A percentile compares a stretch with the other conserved stretches of the same genome.
Evolutionary conservation across 2,329 filamentous ascomycete species (phyloP).

Genomic region (Colletotrichum sp.): DNA sequence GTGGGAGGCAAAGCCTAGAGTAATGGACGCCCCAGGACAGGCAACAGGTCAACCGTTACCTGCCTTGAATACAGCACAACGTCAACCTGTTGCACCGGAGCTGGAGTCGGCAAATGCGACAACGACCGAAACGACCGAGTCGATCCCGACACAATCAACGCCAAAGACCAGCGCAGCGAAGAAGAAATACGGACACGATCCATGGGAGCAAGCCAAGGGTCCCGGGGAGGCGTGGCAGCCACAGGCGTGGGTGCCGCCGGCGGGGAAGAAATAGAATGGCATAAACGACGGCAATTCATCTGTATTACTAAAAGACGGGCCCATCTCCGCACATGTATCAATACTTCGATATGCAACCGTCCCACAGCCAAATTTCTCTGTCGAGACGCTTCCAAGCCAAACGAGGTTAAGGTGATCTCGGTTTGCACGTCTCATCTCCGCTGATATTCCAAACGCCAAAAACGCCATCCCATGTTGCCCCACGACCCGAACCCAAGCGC

Average conservation of each 20-base stretch:
- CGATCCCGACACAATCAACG: not conserved
- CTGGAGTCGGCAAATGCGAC: slow-evolving; percentile 4
- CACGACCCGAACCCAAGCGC: not conserved
- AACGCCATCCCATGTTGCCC: not conserved
- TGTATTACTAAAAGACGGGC: slow-evolving; percentile 11
- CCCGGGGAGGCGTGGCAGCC: slow-evolving; percentile 74
- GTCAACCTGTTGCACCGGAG: slow-evolving; percentile 14
- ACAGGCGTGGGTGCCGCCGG: slow-evolving; percentile 61
- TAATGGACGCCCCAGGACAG: slow-evolving; percentile 44
- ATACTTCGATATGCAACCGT: not conserved
- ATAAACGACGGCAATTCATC: not conserved
- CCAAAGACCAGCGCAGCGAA: not conserved
- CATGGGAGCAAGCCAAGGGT: slow-evolving; percentile 61
- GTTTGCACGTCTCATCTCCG: not conserved
- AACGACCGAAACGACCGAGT: not conserved
- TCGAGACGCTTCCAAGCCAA: not conserved
- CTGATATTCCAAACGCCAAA: not conserved
- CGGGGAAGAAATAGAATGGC: slow-evolving; percentile 33
- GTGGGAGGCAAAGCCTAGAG: slow-evolving; percentile 65
- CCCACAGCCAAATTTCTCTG: not conserved
- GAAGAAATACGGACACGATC: slow-evolving; percentile 43
- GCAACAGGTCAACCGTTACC: slow-evolving; percentile 31
- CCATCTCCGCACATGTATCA: not conserved
- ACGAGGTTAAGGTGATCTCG: not conserved
- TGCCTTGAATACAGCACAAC: slow-evolving; percentile 25